These are phyloP conservation scores for Metroxylon sagu DNA, from an alignment of 176 grass and related monocot species.

Conservation along the genomic window DNA sequence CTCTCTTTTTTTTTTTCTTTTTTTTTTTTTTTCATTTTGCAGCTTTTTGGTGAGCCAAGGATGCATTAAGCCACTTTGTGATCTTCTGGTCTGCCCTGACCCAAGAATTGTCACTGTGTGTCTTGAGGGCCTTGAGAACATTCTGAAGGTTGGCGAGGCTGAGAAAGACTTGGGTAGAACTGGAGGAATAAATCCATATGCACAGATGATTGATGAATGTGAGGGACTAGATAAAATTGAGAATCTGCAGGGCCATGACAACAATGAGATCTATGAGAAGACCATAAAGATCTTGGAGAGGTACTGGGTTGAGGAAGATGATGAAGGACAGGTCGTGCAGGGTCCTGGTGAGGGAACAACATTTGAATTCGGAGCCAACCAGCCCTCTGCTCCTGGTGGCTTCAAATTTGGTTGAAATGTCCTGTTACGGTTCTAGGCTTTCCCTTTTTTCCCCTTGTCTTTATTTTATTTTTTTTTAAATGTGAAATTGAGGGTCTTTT, in stretches of 20 bases:
- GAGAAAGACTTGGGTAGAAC: not conserved
- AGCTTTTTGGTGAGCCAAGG: constrained; percentile 12
- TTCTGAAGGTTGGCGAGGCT: constrained; percentile 14
- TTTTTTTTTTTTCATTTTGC: constrained; percentile 34
- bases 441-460: too few species aligned
- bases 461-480: too few species aligned
- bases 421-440: too few species aligned
- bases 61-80: constrained; percentile 24
- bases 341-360: not conserved
- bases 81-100: constrained; percentile 22
- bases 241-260: constrained; percentile 2
- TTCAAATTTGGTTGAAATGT: constrained; percentile 18
- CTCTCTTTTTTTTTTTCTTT: too few species aligned
- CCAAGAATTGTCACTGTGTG: constrained; percentile 15
- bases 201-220: not conserved
- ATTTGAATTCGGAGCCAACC: not conserved
- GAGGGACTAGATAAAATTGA: not conserved
- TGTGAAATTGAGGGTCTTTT: too few species aligned
- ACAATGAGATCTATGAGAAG: not conserved
- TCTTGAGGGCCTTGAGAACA: constrained; percentile 13
- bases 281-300: constrained; percentile 19
- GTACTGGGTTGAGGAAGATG: constrained; percentile 9
- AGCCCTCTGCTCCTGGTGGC: constrained; percentile 10
- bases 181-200: not conserved
- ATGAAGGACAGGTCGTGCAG: not conserved